Evolutionary conservation across 306 rosid genomes (phyloP), one percentile per base, ranked within the genome.

Genomic region (Phaseolus lunatus): DNA sequence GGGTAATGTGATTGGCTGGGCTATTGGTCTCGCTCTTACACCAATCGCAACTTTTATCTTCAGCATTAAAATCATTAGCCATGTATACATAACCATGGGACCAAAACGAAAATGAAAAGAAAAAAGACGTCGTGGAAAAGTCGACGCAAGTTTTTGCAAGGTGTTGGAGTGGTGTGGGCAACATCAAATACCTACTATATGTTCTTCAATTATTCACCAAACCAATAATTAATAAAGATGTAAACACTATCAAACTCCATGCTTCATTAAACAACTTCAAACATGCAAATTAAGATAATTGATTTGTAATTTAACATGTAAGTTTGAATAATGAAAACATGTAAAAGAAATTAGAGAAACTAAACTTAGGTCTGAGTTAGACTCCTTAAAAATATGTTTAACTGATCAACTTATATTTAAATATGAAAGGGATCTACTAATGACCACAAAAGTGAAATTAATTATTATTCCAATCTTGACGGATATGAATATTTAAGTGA

Each of bases 71-170:
- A 58, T 48, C 49, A 69, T 56, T 29, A 5, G 0, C 18, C 11
- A 37, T 58, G 37, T 33, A 49, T 81, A n/a, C n/a, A n/a, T n/a
- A 70, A 63, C 73, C 48, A 49, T 18, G 44, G 24, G 70, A 26
- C 79, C 68, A 26, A 5, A 52, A 23, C 16, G 0, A 13, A 22
- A 37, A 67, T 72, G 33, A 33, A n/a, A 66, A 41, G 29, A 43
- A 71, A 44, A 27, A 72, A 26, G 70, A 31, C 70, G 72, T 77
- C 24, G 65, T 26, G 22, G 56, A 45, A 66, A 49, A 56, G 9
- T 67, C 31, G 22, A 62, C 81, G 54, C 66, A 78, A 68, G 58
- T n/a, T 58, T 53, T 65, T 47, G 67, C 86, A 69, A 54, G 67
- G 53, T 13, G 12, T 67, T 58, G 43, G 65, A 9, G 44, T 39